phyloP scores from a whole-genome alignment of 1,284 basidiomycete genomes.

The Afroboletus lepidellus region DNA sequence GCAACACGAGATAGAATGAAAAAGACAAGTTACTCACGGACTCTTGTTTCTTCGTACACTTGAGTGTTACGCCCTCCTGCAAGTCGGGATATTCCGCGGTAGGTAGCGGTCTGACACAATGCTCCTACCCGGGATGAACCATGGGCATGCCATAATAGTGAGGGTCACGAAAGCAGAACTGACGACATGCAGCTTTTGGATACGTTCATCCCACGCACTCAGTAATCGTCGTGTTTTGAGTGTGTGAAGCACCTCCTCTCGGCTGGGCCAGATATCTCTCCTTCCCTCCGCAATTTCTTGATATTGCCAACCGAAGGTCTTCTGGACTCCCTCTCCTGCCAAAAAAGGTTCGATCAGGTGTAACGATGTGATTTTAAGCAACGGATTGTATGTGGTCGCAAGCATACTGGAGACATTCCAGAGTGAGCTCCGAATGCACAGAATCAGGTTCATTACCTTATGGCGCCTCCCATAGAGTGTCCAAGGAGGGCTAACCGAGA shows the following conservation, averaged over 20 bases:
- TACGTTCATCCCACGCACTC: slow-evolving; percentile 5
- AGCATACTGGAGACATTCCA: not conserved
- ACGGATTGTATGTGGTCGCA: not conserved
- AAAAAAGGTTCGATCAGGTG: slow-evolving; percentile 6
- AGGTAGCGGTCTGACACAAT: slow-evolving; percentile 7
- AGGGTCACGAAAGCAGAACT: not conserved
- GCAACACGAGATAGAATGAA: not conserved
- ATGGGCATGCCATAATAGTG: not conserved
- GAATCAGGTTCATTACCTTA: not conserved
- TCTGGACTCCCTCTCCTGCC: not conserved
- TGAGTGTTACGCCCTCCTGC: slow-evolving; percentile 9
- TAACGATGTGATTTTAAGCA: slow-evolving; percentile 1
- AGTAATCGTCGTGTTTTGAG: not conserved
- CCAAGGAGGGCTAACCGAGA: slow-evolving; percentile 7
- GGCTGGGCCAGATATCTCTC: not conserved
- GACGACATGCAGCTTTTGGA: not conserved
- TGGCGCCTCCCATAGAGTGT: not conserved
- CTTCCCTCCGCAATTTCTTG: not conserved
- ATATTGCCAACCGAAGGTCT: not conserved
- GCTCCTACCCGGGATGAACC: not conserved
- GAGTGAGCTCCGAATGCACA: not conserved
- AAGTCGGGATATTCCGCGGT: slow-evolving; percentile 4
- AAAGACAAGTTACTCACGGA: not conserved
- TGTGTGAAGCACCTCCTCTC: not conserved
- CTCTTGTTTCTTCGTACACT: slow-evolving; percentile 1